phyloP scores from a whole-genome alignment of 1,139 yeast genomes.

The Saccharomyces uvarum region DNA sequence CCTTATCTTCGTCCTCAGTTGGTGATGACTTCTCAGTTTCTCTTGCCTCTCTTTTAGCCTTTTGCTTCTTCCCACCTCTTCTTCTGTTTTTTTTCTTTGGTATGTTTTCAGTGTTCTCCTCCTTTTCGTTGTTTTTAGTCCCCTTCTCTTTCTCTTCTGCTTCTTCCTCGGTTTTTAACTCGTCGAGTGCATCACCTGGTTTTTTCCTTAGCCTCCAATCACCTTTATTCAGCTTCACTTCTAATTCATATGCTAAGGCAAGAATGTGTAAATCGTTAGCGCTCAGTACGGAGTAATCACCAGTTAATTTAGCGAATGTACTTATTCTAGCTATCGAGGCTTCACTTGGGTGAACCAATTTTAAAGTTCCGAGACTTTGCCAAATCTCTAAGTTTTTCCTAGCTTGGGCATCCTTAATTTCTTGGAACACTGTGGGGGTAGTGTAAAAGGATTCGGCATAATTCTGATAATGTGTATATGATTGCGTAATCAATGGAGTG shows the following conservation, averaged over 20 bases:
- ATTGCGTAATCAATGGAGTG: slow-evolving; percentile 83
- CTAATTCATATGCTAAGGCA: slow-evolving; percentile 85
- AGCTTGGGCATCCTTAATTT: slow-evolving; percentile 79
- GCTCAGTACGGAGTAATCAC: slow-evolving; percentile 83
- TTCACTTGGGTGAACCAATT: slow-evolving; percentile 67
- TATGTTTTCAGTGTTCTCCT: slow-evolving; percentile 3
- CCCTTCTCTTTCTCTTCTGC: slow-evolving; percentile 14
- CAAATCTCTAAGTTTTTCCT: slow-evolving; percentile 70
- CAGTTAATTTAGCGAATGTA: slow-evolving; percentile 77
- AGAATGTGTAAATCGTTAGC: slow-evolving; percentile 86
- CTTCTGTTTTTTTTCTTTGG: slow-evolving; percentile 42
- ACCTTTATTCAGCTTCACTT: slow-evolving; percentile 61
- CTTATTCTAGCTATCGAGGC: slow-evolving; percentile 57
- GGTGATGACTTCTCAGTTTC: slow-evolving; percentile 10
- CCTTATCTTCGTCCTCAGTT: slow-evolving; percentile 15
- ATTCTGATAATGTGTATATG: slow-evolving; percentile 65
- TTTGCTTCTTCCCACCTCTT: slow-evolving; percentile 59
- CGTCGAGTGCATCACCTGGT: slow-evolving; percentile 52
- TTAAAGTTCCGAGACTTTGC: slow-evolving; percentile 52
- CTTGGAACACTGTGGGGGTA: slow-evolving; percentile 84
- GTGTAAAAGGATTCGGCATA: slow-evolving; percentile 68
- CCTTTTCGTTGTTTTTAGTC: slow-evolving; percentile 5
- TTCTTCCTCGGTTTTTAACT: slow-evolving; percentile 8
- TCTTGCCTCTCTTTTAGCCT: slow-evolving; percentile 42
- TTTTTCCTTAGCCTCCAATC: slow-evolving; percentile 58